Conservation (phyloP, 768 basidiomycete genomes). For the Calocybe indica region DNA sequence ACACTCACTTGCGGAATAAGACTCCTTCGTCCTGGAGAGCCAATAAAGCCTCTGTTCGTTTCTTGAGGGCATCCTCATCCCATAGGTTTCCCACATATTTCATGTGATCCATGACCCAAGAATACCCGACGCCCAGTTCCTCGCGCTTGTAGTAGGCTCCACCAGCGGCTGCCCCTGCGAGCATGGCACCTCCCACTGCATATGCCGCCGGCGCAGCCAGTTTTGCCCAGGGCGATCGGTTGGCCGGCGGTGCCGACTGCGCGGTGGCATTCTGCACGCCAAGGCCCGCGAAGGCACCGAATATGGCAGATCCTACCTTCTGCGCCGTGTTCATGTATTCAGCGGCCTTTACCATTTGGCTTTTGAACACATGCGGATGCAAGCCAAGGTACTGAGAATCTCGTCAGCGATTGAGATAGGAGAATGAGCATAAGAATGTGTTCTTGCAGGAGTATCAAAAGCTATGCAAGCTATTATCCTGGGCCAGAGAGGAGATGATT, state of each 20-base stretch:
- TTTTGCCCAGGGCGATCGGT: constrained; percentile 46
- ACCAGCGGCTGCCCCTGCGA: constrained; percentile 82
- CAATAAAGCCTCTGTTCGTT: constrained; percentile 57
- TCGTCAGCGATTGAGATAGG: background rate
- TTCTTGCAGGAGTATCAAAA: constrained; percentile 84
- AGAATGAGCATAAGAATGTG: background rate
- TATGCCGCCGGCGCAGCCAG: constrained; percentile 65
- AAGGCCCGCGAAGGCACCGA: constrained; percentile 50
- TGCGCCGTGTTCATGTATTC: constrained; percentile 64
- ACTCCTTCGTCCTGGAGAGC: constrained; percentile 59
- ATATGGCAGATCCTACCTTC: constrained; percentile 54
- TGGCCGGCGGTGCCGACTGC: constrained; percentile 17
- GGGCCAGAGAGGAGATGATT: constrained; percentile 75
- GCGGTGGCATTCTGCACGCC: constrained; percentile 36
- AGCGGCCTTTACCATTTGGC: constrained; percentile 68
- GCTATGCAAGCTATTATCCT: constrained; percentile 79
- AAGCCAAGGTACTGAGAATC: constrained; percentile 73
- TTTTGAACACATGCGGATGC: constrained; percentile 82
- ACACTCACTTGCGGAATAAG: constrained; percentile 64
- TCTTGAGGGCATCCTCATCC: constrained; percentile 62
- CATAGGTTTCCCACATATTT: constrained; percentile 83
- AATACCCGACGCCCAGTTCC: constrained; percentile 63
- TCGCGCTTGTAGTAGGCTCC: constrained; percentile 80
- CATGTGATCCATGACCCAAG: constrained; percentile 84
- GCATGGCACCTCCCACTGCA: constrained; percentile 64